Conservation (phyloP, 2,329 filamentous ascomycete species). For the Cadophora sp. region DNA sequence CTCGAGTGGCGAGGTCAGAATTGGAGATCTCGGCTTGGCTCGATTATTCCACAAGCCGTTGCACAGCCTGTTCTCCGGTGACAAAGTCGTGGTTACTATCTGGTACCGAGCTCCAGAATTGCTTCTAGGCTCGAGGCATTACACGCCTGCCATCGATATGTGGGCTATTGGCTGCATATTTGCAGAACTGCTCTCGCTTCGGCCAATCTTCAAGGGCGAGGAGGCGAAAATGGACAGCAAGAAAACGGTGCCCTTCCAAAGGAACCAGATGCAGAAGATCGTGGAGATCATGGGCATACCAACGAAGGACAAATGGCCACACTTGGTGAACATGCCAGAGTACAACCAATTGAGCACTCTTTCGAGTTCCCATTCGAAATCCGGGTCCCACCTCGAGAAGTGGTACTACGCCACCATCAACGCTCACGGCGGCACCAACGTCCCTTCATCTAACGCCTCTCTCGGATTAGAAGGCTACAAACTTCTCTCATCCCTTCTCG, state of each 20-base stretch:
- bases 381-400: conserved; percentile 66
- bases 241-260: conserved; percentile 95
- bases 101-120: conserved; percentile 98
- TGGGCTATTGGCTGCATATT: conserved; percentile 99
- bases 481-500: conserved; percentile 80
- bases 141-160: conserved; percentile 95
- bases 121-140: conserved; percentile 90
- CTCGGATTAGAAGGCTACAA: conserved; percentile 81
- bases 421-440: conserved; percentile 58
- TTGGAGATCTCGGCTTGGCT: conserved; percentile 91
- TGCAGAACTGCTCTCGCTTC: conserved; percentile 85
- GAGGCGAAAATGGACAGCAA: conserved; percentile 99
- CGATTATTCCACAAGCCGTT: conserved; percentile 93
- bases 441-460: conserved; percentile 54
- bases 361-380: conserved; percentile 52
- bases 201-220: conserved; percentile 97
- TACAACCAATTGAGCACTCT: conserved; percentile 72
- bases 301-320: conserved; percentile 86
- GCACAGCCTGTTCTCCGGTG: conserved; percentile 88
- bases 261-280: conserved; percentile 99
- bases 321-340: conserved; percentile 86
- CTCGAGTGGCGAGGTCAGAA: conserved; percentile 86
- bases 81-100: conserved; percentile 98
- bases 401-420: conserved; percentile 79
- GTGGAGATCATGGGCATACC: conserved; percentile 95